A percentile compares a stretch with the other conserved stretches of the same genome.
These are phyloP conservation scores for Crithidia fasciculata DNA, from an alignment of 208 protist species.

Conservation along the genomic window DNA sequence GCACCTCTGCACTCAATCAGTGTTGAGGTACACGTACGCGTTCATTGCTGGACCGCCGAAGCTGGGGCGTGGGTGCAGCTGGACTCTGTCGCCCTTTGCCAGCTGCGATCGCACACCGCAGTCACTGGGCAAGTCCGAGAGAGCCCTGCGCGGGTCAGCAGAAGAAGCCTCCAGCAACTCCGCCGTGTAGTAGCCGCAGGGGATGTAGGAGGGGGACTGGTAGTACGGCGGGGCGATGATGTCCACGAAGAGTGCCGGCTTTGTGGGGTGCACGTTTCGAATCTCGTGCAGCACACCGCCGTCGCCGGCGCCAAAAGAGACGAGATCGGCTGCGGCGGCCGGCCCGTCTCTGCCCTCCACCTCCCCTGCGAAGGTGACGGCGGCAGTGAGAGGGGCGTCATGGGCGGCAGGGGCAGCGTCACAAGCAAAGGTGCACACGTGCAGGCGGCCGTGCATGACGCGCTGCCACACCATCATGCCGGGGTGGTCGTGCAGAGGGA, in stretches of 20 bases:
- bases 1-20: not conserved
- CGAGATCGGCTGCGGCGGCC: constrained; percentile 5
- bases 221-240: constrained; percentile 79
- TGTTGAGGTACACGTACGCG: constrained; percentile 39
- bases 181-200: constrained; percentile 65
- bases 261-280: constrained; percentile 41
- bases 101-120: constrained; percentile 27
- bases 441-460: constrained; percentile 58
- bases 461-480: constrained; percentile 77
- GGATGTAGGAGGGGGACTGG: constrained; percentile 37
- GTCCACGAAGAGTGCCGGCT: constrained; percentile 72
- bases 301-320: constrained; percentile 18
- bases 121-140: not conserved
- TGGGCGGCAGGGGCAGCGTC: not conserved
- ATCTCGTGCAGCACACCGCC: constrained; percentile 76
- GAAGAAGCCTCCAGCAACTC: not conserved
- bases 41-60: constrained; percentile 50
- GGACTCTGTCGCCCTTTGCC: constrained; percentile 26
- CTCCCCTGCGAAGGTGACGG: constrained; percentile 23
- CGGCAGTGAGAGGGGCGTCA: not conserved
- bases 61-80: constrained; percentile 38
- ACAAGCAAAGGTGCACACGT: constrained; percentile 46
- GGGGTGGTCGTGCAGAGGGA: constrained; percentile 82
- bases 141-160: no score
- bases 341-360: constrained; percentile 19